Conservation (phyloP, 768 basidiomycete genomes). For the Termitomyces titanicus region DNA sequence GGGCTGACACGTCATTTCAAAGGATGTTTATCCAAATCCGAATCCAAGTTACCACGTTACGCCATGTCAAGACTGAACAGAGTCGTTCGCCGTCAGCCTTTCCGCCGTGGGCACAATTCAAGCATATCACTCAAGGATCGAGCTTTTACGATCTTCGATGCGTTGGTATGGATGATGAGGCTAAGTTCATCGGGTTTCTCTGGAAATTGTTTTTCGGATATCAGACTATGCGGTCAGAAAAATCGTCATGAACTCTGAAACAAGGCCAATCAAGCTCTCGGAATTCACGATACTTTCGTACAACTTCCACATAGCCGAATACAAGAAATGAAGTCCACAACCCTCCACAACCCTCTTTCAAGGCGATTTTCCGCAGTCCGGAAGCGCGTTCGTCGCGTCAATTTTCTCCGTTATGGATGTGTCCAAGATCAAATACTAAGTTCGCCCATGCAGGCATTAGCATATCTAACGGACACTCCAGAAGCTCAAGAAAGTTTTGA, state of each 20-base stretch:
- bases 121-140: too few species aligned
- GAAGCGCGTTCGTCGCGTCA: neutral
- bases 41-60: too few species aligned
- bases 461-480: conserved; percentile 21
- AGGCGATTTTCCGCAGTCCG: conserved; percentile 15
- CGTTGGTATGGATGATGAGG: too few species aligned
- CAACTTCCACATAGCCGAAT: conserved; percentile 24
- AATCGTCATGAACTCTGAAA: neutral
- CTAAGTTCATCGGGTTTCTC: too few species aligned
- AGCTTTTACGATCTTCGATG: too few species aligned
- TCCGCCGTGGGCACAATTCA: too few species aligned
- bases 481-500: conserved; percentile 19
- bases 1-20: too few species aligned
- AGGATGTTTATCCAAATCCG: too few species aligned
- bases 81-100: too few species aligned
- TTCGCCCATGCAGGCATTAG: conserved; percentile 23
- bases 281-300: conserved; percentile 14
- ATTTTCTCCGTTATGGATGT: neutral
- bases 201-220: conserved; percentile 7
- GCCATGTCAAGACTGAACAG: too few species aligned
- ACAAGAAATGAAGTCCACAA: conserved; percentile 19
- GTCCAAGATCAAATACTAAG: conserved; percentile 26
- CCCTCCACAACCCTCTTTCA: conserved; percentile 10
- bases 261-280: neutral
- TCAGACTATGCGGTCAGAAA: conserved; percentile 6